Evolutionary conservation across 441 rosid genomes (phyloP).

Genomic region (Erodium moschatum): DNA sequence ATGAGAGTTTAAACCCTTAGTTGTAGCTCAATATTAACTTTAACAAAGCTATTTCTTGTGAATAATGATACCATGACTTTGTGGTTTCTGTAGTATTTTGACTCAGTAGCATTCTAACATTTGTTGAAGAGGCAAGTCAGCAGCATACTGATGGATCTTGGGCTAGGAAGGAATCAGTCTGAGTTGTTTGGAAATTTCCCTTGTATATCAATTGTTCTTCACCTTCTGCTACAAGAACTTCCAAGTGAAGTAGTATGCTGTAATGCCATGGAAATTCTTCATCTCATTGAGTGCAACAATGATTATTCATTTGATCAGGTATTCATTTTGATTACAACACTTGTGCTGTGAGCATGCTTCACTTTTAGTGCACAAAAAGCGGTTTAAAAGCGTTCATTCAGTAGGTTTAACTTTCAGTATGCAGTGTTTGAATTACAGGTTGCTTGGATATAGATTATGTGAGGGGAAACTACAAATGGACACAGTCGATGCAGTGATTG

Average conservation of each 20-base stretch:
- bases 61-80: constrained; percentile 9
- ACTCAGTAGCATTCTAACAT: constrained; percentile 15
- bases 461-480: constrained; percentile 40
- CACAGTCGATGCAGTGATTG: constrained; percentile 35
- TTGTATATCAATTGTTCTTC: constrained; percentile 63
- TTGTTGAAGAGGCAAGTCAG: constrained; percentile 41
- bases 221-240: constrained; percentile 71
- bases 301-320: constrained; percentile 76
- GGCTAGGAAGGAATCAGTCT: constrained; percentile 45
- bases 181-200: constrained; percentile 35
- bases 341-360: constrained; percentile 9
- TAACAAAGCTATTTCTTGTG: not conserved
- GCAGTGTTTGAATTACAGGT: constrained; percentile 67
- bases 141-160: constrained; percentile 53
- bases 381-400: constrained; percentile 5
- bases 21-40: too few species aligned
- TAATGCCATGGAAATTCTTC: constrained; percentile 52
- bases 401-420: constrained; percentile 11
- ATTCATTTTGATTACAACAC: constrained; percentile 15
- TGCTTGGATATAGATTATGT: constrained; percentile 69
- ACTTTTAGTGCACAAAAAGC: not conserved
- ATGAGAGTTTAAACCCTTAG: too few species aligned
- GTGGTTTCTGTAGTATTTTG: constrained; percentile 13
- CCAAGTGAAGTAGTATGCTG: constrained; percentile 54
- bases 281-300: constrained; percentile 56